Percentiles rank a stretch among this genome's conserved stretches.
These are phyloP conservation scores for Turnera subulata DNA, from an alignment of 345 rosid species.

Conservation along the genomic window DNA sequence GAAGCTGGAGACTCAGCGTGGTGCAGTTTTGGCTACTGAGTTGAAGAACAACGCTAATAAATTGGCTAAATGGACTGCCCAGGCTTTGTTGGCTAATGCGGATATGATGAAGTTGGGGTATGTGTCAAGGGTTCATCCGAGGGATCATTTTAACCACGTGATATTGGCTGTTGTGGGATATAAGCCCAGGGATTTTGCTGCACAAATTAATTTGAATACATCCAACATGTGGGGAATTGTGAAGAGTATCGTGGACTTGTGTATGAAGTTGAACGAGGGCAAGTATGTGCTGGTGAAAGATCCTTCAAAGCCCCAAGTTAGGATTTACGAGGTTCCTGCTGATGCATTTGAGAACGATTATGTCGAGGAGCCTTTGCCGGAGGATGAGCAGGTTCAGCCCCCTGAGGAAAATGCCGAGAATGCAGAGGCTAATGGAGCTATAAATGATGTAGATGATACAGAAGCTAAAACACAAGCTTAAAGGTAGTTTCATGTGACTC, in stretches of 20 bases:
- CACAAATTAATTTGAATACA: constrained; percentile 87
- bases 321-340: constrained; percentile 92
- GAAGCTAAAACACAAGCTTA: constrained; percentile 44
- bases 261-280: constrained; percentile 92
- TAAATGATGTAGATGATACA: constrained; percentile 50
- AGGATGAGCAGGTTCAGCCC: constrained; percentile 83
- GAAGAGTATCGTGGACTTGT: constrained; percentile 86
- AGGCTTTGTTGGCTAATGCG: constrained; percentile 80
- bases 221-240: constrained; percentile 96
- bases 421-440: constrained; percentile 41
- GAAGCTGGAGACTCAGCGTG: constrained; percentile 97
- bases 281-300: constrained; percentile 91
- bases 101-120: constrained; percentile 97
- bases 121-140: constrained; percentile 96
- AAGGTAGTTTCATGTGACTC: constrained; percentile 24
- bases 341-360: constrained; percentile 99
- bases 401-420: constrained; percentile 56
- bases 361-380: constrained; percentile 88
- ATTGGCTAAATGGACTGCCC: constrained; percentile 96
- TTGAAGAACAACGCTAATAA: constrained; percentile 95
- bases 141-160: constrained; percentile 95
- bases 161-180: constrained; percentile 83
- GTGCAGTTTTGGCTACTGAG: constrained; percentile 93
- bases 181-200: constrained; percentile 84
- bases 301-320: constrained; percentile 87